Conservation (phyloP, 306 rosid genomes). For the Cicer arietinum region DNA sequence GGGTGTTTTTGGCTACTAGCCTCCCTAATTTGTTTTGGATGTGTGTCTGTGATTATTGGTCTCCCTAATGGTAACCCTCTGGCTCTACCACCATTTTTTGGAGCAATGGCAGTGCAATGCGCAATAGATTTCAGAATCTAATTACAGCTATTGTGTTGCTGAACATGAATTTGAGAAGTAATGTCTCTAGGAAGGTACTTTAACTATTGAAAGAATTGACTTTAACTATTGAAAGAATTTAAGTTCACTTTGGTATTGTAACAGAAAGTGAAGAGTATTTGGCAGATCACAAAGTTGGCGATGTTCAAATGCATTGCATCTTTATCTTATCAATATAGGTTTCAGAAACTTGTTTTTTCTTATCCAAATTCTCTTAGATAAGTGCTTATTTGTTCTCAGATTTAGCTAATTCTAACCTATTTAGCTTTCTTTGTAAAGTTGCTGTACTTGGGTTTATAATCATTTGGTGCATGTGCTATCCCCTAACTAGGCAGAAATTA, state of each 20-base stretch:
- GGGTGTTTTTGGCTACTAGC: neutral
- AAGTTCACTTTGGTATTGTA: neutral
- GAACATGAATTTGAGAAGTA: conserved; percentile 68
- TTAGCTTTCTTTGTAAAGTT: neutral
- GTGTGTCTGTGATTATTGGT: neutral
- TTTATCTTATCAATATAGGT: neutral
- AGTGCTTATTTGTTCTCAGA: neutral
- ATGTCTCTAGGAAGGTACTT: conserved; percentile 65
- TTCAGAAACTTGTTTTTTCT: neutral
- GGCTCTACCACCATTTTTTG: conserved; percentile 40
- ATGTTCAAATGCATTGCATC: neutral
- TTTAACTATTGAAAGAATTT: conserved; percentile 65
- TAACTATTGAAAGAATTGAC: conserved; percentile 74
- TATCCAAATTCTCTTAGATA: neutral
- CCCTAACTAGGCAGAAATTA: neutral
- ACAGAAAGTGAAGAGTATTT: neutral
- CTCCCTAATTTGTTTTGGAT: neutral
- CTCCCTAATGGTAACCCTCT: neutral
- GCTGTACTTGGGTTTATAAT: neutral
- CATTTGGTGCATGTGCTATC: neutral
- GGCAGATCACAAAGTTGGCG: neutral
- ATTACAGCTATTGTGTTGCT: neutral
- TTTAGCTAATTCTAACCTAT: neutral
- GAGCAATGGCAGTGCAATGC: conserved; percentile 67
- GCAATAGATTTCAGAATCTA: conserved; percentile 60